Conservation (phyloP, 1,284 basidiomycete species). For the Apiotrichum montevideense region DNA sequence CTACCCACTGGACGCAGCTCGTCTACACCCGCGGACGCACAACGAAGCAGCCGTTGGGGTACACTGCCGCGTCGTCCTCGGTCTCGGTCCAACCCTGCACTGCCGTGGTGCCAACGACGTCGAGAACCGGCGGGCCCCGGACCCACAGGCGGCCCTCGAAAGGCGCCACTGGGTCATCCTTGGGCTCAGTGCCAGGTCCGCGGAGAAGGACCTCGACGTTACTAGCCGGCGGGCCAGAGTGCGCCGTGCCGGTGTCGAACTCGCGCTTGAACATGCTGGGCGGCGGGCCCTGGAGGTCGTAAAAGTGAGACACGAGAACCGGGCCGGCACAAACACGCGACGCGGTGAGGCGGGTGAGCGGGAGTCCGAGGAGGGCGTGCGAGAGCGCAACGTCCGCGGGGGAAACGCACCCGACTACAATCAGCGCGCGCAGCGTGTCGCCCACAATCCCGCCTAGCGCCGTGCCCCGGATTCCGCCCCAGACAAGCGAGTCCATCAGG, state of each 20-base stretch:
- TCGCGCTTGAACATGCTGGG: conserved; percentile 16
- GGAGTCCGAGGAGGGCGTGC: conserved; percentile 35
- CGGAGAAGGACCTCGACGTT: conserved; percentile 42
- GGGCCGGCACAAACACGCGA: conserved; percentile 33
- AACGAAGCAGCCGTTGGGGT: conserved; percentile 39
- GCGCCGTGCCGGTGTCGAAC: conserved; percentile 14
- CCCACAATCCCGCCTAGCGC: conserved; percentile 28
- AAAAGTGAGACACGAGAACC: conserved; percentile 37
- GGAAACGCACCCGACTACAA: conserved; percentile 27
- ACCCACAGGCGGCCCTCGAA: conserved; percentile 27
- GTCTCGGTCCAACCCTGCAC: conserved; percentile 31
- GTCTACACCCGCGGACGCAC: background rate
- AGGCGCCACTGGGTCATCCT: conserved; percentile 11
- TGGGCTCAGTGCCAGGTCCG: conserved; percentile 20
- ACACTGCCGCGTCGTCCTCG: conserved; percentile 25
- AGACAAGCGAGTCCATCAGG: conserved; percentile 31
- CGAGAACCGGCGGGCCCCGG: conserved; percentile 30
- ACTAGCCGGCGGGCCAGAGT: conserved; percentile 38
- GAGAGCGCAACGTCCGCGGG: conserved; percentile 24
- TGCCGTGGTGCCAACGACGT: conserved; percentile 7
- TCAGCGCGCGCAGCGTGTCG: conserved; percentile 25
- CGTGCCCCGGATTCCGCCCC: conserved; percentile 19
- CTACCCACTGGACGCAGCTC: too few relatives aligned
- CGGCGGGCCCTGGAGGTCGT: conserved; percentile 36
- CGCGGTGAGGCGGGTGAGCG: conserved; percentile 30